phyloP scores from a whole-genome alignment of 2,329 filamentous ascomycete genomes.

The Blastomyces silverae region DNA sequence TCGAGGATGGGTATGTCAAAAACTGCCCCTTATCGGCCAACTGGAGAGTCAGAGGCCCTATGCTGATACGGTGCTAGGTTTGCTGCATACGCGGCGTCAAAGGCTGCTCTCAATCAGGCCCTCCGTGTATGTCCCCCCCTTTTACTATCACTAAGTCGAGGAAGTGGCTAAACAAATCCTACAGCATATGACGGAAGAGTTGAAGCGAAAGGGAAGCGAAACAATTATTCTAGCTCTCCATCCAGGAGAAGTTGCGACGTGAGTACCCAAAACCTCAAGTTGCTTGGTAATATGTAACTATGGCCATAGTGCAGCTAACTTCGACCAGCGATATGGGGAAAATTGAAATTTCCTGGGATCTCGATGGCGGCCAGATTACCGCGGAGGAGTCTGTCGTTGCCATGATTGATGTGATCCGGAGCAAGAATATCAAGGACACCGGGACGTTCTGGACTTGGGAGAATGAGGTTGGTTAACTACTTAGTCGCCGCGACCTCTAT shows the following conservation, averaged over 20 bases:
- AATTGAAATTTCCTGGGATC: background rate
- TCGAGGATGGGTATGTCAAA: background rate
- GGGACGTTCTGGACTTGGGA: slow-evolving; percentile 3
- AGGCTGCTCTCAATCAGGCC: background rate
- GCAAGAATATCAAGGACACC: background rate
- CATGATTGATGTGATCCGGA: slow-evolving; percentile 1
- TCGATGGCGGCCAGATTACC: slow-evolving; percentile 1
- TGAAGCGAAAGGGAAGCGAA: background rate
- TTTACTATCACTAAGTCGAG: background rate
- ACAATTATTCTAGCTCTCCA: slow-evolving; percentile 1
- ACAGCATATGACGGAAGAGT: background rate
- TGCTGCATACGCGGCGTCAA: background rate
- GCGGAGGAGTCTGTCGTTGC: background rate
- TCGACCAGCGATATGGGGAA: background rate
- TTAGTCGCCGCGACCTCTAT: background rate
- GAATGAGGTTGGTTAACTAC: background rate
- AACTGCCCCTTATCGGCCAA: background rate
- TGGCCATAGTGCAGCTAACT: background rate
- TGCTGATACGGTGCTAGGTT: background rate
- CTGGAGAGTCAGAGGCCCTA: background rate
- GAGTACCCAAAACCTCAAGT: background rate
- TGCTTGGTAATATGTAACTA: background rate
- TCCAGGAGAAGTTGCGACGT: slow-evolving; percentile 1
- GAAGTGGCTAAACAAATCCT: background rate
- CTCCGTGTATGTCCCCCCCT: background rate